Percentiles rank a stretch among this genome's conserved stretches.
phyloP scores from a whole-genome alignment of 2,329 filamentous ascomycete species.

The Bipolaris oryzae region DNA sequence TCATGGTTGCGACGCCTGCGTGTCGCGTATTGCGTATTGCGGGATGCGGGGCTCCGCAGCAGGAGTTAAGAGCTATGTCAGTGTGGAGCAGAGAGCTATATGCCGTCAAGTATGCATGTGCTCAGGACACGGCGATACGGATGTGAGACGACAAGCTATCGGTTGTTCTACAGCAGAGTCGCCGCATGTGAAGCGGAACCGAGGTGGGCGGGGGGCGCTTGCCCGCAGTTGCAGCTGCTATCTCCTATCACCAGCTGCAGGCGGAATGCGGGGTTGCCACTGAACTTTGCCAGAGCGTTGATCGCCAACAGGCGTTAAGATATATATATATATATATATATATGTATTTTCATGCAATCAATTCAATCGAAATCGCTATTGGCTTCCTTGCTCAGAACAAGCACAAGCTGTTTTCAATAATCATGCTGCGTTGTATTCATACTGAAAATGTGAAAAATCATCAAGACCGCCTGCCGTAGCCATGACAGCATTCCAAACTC shows the following conservation, averaged over 20 bases:
- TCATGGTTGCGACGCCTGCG: slow-evolving; percentile 31
- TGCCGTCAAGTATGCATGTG: slow-evolving; percentile 1
- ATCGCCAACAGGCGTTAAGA: slow-evolving; percentile 9
- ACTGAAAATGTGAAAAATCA: slow-evolving; percentile 4
- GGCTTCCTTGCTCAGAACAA: not conserved
- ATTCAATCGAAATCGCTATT: not conserved
- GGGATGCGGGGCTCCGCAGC: slow-evolving; percentile 23
- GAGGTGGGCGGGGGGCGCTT: slow-evolving; percentile 27
- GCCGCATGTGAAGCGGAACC: slow-evolving; percentile 16
- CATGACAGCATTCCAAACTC: slow-evolving; percentile 11
- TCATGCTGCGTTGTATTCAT: slow-evolving; percentile 10
- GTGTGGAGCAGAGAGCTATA: not conserved
- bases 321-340: too few species aligned
- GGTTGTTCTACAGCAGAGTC: not conserved
- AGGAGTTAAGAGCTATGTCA: slow-evolving; percentile 1
- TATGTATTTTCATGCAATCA: not conserved
- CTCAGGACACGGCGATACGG: not conserved
- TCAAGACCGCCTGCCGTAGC: slow-evolving; percentile 6
- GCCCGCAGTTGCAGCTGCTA: slow-evolving; percentile 12
- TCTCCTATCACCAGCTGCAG: slow-evolving; percentile 27
- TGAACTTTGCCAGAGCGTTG: slow-evolving; percentile 6
- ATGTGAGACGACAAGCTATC: slow-evolving; percentile 1
- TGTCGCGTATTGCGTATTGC: slow-evolving; percentile 20
- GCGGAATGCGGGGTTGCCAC: slow-evolving; percentile 12
- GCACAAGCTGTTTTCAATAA: not conserved